Percentiles rank a stretch among this genome's conserved stretches.
Conservation (phyloP, 1,284 basidiomycete species). For the Microbotryum saponariae region DNA sequence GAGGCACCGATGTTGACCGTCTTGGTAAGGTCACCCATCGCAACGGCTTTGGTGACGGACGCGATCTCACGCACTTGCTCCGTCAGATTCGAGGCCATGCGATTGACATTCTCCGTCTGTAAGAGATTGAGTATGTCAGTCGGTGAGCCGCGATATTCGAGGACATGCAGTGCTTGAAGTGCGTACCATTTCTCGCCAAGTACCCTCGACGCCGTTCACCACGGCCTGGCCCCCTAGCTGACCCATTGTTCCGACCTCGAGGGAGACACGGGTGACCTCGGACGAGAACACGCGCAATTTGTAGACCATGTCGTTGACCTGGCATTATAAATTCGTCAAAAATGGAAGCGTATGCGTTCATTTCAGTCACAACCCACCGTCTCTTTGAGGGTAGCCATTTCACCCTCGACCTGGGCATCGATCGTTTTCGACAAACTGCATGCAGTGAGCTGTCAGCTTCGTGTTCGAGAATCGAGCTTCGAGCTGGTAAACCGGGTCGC, state of each 20-base stretch:
- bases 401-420: constrained; percentile 72
- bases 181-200: constrained; percentile 52
- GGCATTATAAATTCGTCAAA: constrained; percentile 44
- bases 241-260: constrained; percentile 88
- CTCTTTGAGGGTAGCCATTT: constrained; percentile 74
- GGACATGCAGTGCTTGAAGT: too few relatives aligned
- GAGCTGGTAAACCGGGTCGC: background rate
- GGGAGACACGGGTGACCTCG: constrained; percentile 54
- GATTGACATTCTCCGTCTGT: constrained; percentile 41
- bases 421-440: constrained; percentile 49
- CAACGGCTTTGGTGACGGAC: constrained; percentile 93
- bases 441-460: constrained; percentile 35
- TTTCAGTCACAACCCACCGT: constrained; percentile 41
- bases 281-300: constrained; percentile 74
- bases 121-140: background rate
- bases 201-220: constrained; percentile 86
- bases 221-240: constrained; percentile 88
- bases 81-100: constrained; percentile 92
- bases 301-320: constrained; percentile 85
- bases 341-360: constrained; percentile 34
- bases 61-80: constrained; percentile 69
- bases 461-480: constrained; percentile 9
- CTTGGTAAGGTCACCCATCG: constrained; percentile 79
- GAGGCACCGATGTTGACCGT: constrained; percentile 91
- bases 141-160: background rate